A percentile compares a stretch with the other conserved stretches of the same genome.
phyloP scores from a whole-genome alignment of 331 rosid genomes.

The Erythrophleum ivorense region DNA sequence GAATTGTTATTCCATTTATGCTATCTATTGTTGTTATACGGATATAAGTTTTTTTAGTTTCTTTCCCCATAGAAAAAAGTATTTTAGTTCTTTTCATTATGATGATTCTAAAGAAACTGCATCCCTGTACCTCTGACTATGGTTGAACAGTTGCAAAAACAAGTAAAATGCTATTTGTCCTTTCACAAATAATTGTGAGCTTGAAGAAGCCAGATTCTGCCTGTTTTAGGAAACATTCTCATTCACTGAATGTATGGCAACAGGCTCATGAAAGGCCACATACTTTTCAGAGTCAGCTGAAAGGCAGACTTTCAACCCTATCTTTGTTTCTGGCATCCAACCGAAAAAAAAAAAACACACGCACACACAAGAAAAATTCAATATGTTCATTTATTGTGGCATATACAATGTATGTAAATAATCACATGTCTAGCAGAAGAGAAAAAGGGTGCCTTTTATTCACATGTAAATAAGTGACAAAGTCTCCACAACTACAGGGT shows the following conservation, averaged over 20 bases:
- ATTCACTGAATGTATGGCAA: background rate
- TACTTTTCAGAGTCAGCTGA: background rate
- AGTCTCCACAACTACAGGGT: background rate
- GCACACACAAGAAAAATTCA: background rate
- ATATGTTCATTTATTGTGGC: background rate
- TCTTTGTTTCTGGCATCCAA: background rate
- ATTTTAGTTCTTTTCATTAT: background rate
- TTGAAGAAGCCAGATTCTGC: background rate
- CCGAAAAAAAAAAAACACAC: background rate
- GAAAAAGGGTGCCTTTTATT: background rate
- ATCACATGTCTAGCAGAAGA: background rate
- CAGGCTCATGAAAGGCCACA: constrained; percentile 4
- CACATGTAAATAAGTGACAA: background rate
- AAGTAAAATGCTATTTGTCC: background rate
- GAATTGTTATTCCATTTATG: background rate
- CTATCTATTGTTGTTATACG: background rate
- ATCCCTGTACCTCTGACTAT: background rate
- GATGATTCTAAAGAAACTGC: background rate
- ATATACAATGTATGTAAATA: background rate
- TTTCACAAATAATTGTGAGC: background rate
- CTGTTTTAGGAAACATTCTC: background rate
- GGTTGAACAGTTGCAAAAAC: background rate
- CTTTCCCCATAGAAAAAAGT: background rate
- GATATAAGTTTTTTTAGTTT: background rate
- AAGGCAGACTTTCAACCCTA: background rate